Percentiles rank a stretch among this genome's conserved stretches.
Conservation (phyloP, 164 flowering plant genomes). For the Cinnamomum chago region DNA sequence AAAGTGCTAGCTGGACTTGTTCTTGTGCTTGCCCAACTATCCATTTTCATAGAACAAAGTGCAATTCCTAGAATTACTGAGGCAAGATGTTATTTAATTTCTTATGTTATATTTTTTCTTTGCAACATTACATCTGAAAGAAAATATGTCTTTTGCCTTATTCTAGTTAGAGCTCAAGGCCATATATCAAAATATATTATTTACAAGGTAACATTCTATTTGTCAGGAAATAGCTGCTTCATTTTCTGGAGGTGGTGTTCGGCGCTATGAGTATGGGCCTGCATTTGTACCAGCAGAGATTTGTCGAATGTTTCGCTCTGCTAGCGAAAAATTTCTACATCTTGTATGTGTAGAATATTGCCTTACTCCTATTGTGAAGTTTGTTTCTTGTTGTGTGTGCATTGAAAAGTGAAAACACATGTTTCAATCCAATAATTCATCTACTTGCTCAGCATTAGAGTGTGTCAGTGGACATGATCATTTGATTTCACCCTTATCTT, state of each 20-base stretch:
- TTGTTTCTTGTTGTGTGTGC: neutral
- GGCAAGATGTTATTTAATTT: slow-evolving; percentile 38
- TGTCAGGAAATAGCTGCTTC: slow-evolving; percentile 89
- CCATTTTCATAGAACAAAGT: slow-evolving; percentile 82
- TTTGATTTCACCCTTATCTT: too few species aligned
- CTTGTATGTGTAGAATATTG: slow-evolving; percentile 42
- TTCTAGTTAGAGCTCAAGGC: neutral
- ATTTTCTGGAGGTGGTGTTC: slow-evolving; percentile 78
- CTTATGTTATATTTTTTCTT: neutral
- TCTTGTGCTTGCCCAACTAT: slow-evolving; percentile 84
- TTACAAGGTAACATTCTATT: slow-evolving; percentile 3
- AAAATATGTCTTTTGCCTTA: neutral
- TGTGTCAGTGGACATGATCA: neutral
- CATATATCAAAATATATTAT: neutral
- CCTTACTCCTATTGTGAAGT: neutral
- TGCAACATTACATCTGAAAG: neutral
- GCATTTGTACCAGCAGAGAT: slow-evolving; percentile 95
- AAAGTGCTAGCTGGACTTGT: slow-evolving; percentile 70
- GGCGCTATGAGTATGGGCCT: slow-evolving; percentile 76
- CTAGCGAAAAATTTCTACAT: slow-evolving; percentile 84
- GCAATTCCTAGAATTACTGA: slow-evolving; percentile 95
- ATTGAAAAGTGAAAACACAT: neutral
- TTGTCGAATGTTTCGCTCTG: slow-evolving; percentile 70
- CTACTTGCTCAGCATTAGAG: neutral
- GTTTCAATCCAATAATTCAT: neutral